Evolutionary conservation across 2,329 filamentous ascomycete species (phyloP).

Genomic region (Capronia epimyces): DNA sequence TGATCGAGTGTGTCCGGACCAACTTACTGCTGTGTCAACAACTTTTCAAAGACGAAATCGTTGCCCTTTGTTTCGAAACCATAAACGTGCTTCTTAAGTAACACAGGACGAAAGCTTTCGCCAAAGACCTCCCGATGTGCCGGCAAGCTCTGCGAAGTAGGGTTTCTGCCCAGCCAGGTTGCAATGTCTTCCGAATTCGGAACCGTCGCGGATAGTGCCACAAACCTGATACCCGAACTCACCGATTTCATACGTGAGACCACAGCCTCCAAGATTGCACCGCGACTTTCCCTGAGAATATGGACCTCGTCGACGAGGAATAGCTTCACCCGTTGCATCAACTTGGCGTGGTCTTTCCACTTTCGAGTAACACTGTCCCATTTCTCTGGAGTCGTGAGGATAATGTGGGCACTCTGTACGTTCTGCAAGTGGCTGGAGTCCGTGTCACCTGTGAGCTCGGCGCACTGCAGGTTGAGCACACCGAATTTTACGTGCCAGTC

Average conservation of each 20-base stretch:
- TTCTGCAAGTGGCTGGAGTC: slow-evolving; percentile 59
- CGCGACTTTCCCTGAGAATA: slow-evolving; percentile 72
- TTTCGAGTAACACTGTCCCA: slow-evolving; percentile 87
- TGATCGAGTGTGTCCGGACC: not conserved
- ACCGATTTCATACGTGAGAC: slow-evolving; percentile 84
- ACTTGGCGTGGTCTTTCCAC: slow-evolving; percentile 71
- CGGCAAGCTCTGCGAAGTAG: slow-evolving; percentile 55
- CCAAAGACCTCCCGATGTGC: slow-evolving; percentile 66
- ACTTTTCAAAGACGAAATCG: slow-evolving; percentile 70
- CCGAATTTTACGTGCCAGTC: slow-evolving; percentile 75
- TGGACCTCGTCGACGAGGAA: slow-evolving; percentile 87
- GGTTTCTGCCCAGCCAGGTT: slow-evolving; percentile 66
- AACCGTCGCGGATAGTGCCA: slow-evolving; percentile 77
- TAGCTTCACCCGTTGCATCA: slow-evolving; percentile 69
- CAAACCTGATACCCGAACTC: slow-evolving; percentile 67
- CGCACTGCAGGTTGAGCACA: slow-evolving; percentile 61
- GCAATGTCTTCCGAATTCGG: slow-evolving; percentile 78
- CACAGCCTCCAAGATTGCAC: slow-evolving; percentile 74
- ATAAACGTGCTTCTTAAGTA: slow-evolving; percentile 68
- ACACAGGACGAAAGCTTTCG: slow-evolving; percentile 74
- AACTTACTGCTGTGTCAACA: slow-evolving; percentile 55
- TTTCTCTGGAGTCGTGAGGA: slow-evolving; percentile 83
- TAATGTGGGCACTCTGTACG: slow-evolving; percentile 71
- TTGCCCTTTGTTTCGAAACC: slow-evolving; percentile 62
- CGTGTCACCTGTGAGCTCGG: slow-evolving; percentile 78